These are phyloP conservation scores for Geotrichum citri-aurantii DNA, from an alignment of 1,139 yeast species.

Conservation along the genomic window DNA sequence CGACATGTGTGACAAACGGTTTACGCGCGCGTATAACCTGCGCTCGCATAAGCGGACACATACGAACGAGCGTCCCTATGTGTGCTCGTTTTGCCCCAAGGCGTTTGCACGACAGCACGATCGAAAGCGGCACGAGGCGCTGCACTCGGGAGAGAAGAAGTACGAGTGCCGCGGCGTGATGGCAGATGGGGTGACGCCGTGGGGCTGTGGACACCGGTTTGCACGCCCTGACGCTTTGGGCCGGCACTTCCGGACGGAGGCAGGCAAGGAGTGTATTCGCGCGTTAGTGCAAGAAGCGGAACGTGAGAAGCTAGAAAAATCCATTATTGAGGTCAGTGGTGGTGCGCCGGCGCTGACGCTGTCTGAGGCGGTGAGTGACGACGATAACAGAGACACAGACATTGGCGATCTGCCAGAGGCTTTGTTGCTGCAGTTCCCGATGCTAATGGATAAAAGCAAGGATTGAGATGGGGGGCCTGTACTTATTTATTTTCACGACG, in stretches of 20 bases:
- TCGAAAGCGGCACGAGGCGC: conserved; percentile 85
- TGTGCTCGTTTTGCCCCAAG: conserved; percentile 81
- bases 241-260: conserved; percentile 90
- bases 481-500: neutral
- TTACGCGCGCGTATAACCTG: conserved; percentile 87
- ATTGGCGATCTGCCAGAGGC: neutral
- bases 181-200: conserved; percentile 52
- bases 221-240: conserved; percentile 95
- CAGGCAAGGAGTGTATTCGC: conserved; percentile 78
- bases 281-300: conserved; percentile 67
- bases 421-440: conserved; percentile 3
- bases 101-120: conserved; percentile 97
- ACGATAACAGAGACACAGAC: neutral
- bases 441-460: neutral
- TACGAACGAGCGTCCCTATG: conserved; percentile 88
- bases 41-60: conserved; percentile 90
- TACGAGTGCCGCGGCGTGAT: conserved; percentile 76
- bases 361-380: conserved; percentile 23
- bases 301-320: conserved; percentile 25
- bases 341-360: conserved; percentile 24
- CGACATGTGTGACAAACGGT: conserved; percentile 75
- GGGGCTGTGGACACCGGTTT: conserved; percentile 93
- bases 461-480: neutral
- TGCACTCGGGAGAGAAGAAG: conserved; percentile 86
- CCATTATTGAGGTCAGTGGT: conserved; percentile 22